A percentile compares a stretch with the other conserved stretches of the same genome.
phyloP scores from a whole-genome alignment of 108 stramenopile species.

The Cyclotella atomus region DNA sequence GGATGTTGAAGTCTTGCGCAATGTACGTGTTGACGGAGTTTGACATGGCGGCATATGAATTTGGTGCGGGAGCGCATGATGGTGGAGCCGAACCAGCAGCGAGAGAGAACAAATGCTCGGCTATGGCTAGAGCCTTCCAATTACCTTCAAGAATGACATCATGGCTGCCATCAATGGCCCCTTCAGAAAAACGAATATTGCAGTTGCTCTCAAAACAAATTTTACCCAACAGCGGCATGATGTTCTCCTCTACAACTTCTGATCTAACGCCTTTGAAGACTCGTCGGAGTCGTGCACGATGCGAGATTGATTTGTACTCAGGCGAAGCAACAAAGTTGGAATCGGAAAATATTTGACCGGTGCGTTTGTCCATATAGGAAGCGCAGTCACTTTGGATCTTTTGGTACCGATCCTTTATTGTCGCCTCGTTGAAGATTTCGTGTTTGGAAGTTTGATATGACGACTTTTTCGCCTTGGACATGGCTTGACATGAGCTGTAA shows the following conservation, averaged over 20 bases:
- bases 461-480: conserved; percentile 45
- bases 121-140: conserved; percentile 81
- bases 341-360: conserved; percentile 44
- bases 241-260: conserved; percentile 46
- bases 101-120: conserved; percentile 57
- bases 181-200: conserved; percentile 60
- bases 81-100: conserved; percentile 21
- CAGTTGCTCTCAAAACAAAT: conserved; percentile 77
- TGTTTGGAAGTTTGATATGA: conserved; percentile 39
- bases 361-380: conserved; percentile 38
- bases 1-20: conserved; percentile 9
- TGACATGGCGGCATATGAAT: conserved; percentile 7
- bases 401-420: conserved; percentile 40
- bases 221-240: conserved; percentile 67
- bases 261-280: conserved; percentile 49
- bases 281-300: conserved; percentile 46
- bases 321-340: conserved; percentile 51
- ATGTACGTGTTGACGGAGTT: neutral
- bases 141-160: conserved; percentile 74
- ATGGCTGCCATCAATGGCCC: conserved; percentile 30
- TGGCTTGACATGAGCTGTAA: conserved; percentile 46
- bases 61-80: neutral
- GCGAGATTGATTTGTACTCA: conserved; percentile 47
- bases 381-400: conserved; percentile 41
- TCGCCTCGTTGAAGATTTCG: conserved; percentile 45